phyloP scores from a whole-genome alignment of 805 yeast species.

The Kuraishia ogatae region DNA sequence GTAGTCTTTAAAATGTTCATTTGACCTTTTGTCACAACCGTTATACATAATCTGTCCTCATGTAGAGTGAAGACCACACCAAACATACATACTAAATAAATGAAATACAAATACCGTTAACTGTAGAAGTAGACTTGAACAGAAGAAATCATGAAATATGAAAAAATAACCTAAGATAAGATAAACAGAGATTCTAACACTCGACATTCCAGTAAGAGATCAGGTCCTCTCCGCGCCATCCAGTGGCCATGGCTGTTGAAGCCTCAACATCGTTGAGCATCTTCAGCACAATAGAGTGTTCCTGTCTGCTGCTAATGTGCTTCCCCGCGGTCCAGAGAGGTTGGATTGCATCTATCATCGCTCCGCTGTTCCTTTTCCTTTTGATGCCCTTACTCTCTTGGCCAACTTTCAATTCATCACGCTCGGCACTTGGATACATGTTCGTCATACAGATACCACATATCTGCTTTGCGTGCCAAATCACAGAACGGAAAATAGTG shows the following conservation, averaged over 20 bases:
- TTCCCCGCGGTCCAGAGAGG: slow-evolving; percentile 18
- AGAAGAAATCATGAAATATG: background rate
- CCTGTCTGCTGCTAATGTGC: slow-evolving; percentile 14
- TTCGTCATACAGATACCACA: slow-evolving; percentile 22
- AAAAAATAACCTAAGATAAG: background rate
- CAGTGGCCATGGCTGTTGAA: slow-evolving; percentile 14
- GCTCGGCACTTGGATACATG: background rate
- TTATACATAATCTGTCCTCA: background rate
- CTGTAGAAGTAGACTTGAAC: background rate
- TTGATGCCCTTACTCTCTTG: background rate
- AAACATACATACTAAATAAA: background rate
- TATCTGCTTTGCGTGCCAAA: slow-evolving; percentile 32
- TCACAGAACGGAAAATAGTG: slow-evolving; percentile 15
- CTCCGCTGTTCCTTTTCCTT: slow-evolving; percentile 10
- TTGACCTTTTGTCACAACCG: background rate
- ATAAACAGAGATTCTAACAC: slow-evolving; percentile 3
- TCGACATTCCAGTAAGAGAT: slow-evolving; percentile 19
- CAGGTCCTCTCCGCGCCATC: slow-evolving; percentile 15
- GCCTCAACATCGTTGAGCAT: slow-evolving; percentile 14
- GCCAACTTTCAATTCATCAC: background rate
- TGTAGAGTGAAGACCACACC: too few relatives aligned
- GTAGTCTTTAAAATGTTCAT: background rate
- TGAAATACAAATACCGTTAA: background rate
- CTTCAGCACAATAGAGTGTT: slow-evolving; percentile 14
- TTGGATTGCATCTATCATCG: slow-evolving; percentile 17